These are phyloP conservation scores for Suhomyces vadensis DNA, from an alignment of 805 yeast species.

Conservation along the genomic window DNA sequence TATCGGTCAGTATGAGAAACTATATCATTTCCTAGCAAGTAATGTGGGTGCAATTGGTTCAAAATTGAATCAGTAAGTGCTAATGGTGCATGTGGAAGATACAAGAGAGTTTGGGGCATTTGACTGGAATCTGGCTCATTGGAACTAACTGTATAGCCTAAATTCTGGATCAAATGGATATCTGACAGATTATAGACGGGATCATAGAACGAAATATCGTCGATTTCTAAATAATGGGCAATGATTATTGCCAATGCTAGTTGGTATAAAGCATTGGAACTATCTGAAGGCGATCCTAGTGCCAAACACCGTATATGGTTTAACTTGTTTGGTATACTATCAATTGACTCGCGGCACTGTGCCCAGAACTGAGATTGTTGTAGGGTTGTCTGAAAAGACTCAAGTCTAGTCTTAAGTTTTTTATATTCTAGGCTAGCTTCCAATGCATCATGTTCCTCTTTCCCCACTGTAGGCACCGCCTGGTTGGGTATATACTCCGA, in stretches of 20 bases:
- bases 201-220: conserved; percentile 54
- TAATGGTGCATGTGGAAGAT: conserved; percentile 77
- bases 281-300: conserved; percentile 64
- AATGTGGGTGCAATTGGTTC: conserved; percentile 30
- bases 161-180: conserved; percentile 21
- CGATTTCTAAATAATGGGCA: conserved; percentile 18
- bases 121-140: not conserved
- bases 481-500: conserved; percentile 5
- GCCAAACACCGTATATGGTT: conserved; percentile 62
- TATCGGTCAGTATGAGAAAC: conserved; percentile 56
- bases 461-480: not conserved
- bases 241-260: conserved; percentile 56
- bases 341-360: not conserved
- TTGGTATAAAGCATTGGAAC: conserved; percentile 64
- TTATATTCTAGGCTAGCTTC: not conserved
- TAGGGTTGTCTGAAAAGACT: not conserved
- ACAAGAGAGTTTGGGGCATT: conserved; percentile 41
- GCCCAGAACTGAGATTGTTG: not conserved
- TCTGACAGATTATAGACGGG: conserved; percentile 61
- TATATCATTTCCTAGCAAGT: conserved; percentile 53
- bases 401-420: not conserved
- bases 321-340: conserved; percentile 4
- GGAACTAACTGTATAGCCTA: conserved; percentile 13
- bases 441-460: not conserved
- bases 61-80: conserved; percentile 48